Evolutionary conservation across 73 alveolate genomes (phyloP).

Genomic region (Stentor roeselii): DNA sequence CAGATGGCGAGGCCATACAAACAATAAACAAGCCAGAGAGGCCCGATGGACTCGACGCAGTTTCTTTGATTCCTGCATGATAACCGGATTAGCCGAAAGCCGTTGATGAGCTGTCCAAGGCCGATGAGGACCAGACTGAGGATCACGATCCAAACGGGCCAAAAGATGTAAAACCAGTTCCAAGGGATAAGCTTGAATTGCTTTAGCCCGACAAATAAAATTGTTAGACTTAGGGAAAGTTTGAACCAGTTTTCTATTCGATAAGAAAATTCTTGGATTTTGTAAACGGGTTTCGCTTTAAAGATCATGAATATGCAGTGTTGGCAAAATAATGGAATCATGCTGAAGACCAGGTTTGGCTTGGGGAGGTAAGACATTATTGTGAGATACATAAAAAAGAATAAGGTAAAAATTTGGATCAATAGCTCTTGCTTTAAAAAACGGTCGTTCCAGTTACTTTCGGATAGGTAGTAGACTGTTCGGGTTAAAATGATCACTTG

Average conservation of each 20-base stretch:
- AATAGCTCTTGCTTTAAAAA: no score
- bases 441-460: no score
- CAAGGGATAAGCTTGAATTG: neutral
- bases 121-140: neutral
- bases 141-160: neutral
- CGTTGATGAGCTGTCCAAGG: neutral
- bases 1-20: neutral
- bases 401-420: no score
- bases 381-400: no score
- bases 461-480: no score
- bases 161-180: constrained; percentile 18
- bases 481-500: no score
- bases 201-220: constrained; percentile 2
- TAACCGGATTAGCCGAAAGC: neutral
- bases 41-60: neutral
- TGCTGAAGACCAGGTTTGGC: no score
- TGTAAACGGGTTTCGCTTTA: neutral
- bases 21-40: neutral
- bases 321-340: no score
- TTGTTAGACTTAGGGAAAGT: neutral
- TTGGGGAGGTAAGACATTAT: no score
- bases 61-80: neutral
- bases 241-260: no score
- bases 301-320: neutral
- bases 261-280: no score